Conservation (phyloP, 2,329 filamentous ascomycete genomes). For the Ascochyta viciae-villosae region DNA sequence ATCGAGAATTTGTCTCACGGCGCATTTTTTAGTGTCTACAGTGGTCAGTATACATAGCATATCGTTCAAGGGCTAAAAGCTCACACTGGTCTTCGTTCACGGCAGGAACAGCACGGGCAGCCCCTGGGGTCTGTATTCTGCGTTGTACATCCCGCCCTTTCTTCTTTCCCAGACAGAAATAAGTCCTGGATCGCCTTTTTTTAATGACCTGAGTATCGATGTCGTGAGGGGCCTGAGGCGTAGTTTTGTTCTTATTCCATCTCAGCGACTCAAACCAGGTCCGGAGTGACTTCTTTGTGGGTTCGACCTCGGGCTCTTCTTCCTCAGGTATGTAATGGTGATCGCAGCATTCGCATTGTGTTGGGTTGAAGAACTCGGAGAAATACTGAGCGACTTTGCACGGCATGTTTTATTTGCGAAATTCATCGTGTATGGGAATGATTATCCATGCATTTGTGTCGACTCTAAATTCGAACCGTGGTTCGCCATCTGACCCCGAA, state of each 20-base stretch:
- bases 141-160: neutral
- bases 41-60: neutral
- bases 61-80: neutral
- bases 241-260: neutral
- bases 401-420: neutral
- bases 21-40: neutral
- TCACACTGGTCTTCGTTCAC: neutral
- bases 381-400: neutral
- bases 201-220: neutral
- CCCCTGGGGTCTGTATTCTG: neutral
- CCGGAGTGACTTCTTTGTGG: neutral
- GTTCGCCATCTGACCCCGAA: neutral
- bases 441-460: neutral
- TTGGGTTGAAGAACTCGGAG: neutral
- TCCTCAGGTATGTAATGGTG: neutral
- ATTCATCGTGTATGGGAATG: neutral
- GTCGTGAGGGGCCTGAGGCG: neutral
- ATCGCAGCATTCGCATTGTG: constrained; percentile 8
- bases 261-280: neutral
- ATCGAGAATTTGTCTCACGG: neutral
- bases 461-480: neutral
- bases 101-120: neutral
- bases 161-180: neutral
- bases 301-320: neutral
- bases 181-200: neutral